phyloP scores from a whole-genome alignment of 1,284 basidiomycete species.

The Melampsora americana region DNA sequence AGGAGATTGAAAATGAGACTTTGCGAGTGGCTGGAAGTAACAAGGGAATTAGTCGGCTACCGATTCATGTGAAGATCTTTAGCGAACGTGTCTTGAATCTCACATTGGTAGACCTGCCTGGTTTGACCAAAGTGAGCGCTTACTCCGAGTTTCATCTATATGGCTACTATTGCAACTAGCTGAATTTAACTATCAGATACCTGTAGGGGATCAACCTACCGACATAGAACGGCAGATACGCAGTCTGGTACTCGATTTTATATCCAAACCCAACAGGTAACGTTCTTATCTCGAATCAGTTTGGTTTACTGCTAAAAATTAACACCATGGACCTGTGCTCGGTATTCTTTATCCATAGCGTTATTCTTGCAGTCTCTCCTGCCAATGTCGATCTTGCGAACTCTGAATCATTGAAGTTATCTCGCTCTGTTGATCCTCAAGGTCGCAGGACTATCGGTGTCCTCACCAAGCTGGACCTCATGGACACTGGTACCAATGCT shows the following conservation, averaged over 20 bases:
- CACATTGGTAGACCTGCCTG: slow-evolving; percentile 92
- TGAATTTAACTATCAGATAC: slow-evolving; percentile 62
- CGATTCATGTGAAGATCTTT: slow-evolving; percentile 90
- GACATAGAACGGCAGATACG: slow-evolving; percentile 98
- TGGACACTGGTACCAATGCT: slow-evolving; percentile 98
- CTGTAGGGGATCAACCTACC: slow-evolving; percentile 69
- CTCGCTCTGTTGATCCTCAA: slow-evolving; percentile 89
- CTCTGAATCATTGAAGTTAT: slow-evolving; percentile 94
- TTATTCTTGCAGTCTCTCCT: slow-evolving; percentile 91
- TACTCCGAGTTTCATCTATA: not conserved
- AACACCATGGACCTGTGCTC: not conserved
- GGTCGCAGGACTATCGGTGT: slow-evolving; percentile 93
- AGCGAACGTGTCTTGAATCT: slow-evolving; percentile 91
- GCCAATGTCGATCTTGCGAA: slow-evolving; percentile 98
- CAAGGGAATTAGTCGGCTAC: slow-evolving; percentile 93
- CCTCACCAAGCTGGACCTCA: slow-evolving; percentile 92
- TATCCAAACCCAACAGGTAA: slow-evolving; percentile 92
- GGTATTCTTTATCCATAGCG: slow-evolving; percentile 58
- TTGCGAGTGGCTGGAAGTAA: slow-evolving; percentile 97
- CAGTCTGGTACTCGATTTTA: slow-evolving; percentile 86
- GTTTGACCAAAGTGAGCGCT: slow-evolving; percentile 77
- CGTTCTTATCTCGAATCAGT: not conserved
- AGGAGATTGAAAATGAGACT: slow-evolving; percentile 98
- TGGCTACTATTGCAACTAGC: not conserved
- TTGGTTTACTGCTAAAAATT: not conserved